Conservation (phyloP, 1,139 yeast genomes). For the Candida sanyaensis region DNA sequence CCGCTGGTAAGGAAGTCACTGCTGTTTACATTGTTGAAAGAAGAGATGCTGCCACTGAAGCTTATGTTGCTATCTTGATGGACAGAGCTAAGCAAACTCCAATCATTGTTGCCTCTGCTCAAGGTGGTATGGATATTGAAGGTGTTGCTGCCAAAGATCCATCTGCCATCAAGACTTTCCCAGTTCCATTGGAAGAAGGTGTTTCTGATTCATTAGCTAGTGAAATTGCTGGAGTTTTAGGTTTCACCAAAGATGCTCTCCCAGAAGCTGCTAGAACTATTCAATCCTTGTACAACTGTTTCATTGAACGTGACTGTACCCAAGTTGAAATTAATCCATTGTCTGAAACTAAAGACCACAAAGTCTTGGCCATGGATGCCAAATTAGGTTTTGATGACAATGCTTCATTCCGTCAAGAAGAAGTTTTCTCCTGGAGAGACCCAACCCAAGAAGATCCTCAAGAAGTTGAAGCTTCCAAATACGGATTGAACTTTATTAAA, state of each 20-base stretch:
- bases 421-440: slow-evolving; percentile 96
- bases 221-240: slow-evolving; percentile 76
- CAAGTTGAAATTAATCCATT: slow-evolving; percentile 99
- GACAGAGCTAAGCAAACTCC: slow-evolving; percentile 92
- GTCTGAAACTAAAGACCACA: slow-evolving; percentile 87
- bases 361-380: slow-evolving; percentile 98
- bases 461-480: slow-evolving; percentile 89
- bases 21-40: slow-evolving; percentile 97
- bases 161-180: slow-evolving; percentile 86
- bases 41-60: slow-evolving; percentile 91
- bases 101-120: slow-evolving; percentile 91
- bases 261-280: slow-evolving; percentile 88
- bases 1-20: slow-evolving; percentile 94
- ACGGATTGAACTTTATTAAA: slow-evolving; percentile 93
- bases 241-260: slow-evolving; percentile 76
- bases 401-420: slow-evolving; percentile 93
- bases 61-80: slow-evolving; percentile 91
- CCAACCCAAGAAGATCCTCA: slow-evolving; percentile 97
- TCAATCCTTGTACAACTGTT: slow-evolving; percentile 84
- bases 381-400: slow-evolving; percentile 97
- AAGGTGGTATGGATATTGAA: slow-evolving; percentile 99
- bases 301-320: slow-evolving; percentile 90
- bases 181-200: slow-evolving; percentile 75
- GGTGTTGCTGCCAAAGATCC: slow-evolving; percentile 96
- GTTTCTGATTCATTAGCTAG: slow-evolving; percentile 77